Evolutionary conservation across 2,329 filamentous ascomycete species (phyloP), one percentile per base, ranked within the genome.

Genomic region (Monosporascus ibericus): DNA sequence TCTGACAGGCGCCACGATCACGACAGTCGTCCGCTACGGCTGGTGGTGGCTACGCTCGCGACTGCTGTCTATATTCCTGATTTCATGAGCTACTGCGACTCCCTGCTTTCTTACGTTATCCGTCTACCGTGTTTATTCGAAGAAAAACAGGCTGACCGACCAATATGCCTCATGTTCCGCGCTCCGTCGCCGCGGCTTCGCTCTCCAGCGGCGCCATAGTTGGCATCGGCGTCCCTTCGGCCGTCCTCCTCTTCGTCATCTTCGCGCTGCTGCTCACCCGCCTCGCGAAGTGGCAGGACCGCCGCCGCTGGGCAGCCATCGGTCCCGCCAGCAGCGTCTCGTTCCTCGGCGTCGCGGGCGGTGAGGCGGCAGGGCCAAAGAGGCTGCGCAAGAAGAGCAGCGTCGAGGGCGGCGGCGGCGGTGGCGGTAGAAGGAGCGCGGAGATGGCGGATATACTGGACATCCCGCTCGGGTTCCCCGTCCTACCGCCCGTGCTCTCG

Each of bases 181-280:
- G n/a, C 36, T 40, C n/a, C 38, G 42, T 24, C 8, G 22, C 42
- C 0, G 22, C 42, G 17, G 42, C 22, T 17, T 20, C 27, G 3
- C 58, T 71, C 37, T 67, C 66, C 3, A 62, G 64, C n/a, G 67
- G 68, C 20, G 64, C 60, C 20, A 63, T 74, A 51, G 60, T 80
- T 36, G 70, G 70, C 50, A 75, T 81, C 50, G 72, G 73, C 14
- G 57, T 82, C 25, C 72, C 72, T 34, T 76, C 76, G n/a, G 73
- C 74, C 17, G 59, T 75, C 2, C 50, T 78, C 6, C 53, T 80
- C 15, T 76, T 77, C 60, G 64, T 70, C 2, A 64, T 59, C 7
- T 52, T 79, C 6, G 75, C 73, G 0, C 64, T 75, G 25, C 52
- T 78, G 24, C 70, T 77, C 46, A 60, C 75, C 6, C 73, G 72